phyloP scores from a whole-genome alignment of 2,329 filamentous ascomycete species.

The Lecanoromycetidae sp. region DNA sequence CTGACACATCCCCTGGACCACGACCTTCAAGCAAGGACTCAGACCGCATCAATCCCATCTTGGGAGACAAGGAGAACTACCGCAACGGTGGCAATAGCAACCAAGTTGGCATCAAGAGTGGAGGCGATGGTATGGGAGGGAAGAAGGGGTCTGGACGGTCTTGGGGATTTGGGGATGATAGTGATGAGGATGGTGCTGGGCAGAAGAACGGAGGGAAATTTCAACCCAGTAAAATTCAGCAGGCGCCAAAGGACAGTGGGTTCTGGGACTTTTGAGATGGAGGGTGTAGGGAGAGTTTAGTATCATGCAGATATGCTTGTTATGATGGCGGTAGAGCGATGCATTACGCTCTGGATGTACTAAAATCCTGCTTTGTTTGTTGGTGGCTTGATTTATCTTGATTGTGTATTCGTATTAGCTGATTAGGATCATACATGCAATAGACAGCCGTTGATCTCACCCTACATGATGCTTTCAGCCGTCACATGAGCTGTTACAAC shows the following conservation, averaged over 20 bases:
- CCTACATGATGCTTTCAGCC: too few relatives aligned
- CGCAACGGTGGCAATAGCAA: slow-evolving; percentile 4
- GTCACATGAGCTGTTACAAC: too few relatives aligned
- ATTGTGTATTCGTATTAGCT: too few relatives aligned
- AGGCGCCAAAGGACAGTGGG: slow-evolving; percentile 17
- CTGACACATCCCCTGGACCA: slow-evolving; percentile 27
- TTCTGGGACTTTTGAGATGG: slow-evolving; percentile 25
- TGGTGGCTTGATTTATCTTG: too few relatives aligned
- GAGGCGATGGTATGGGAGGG: slow-evolving; percentile 31
- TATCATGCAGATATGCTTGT: neutral
- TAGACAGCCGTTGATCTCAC: too few relatives aligned
- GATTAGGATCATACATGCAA: too few relatives aligned
- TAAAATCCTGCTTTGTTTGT: too few relatives aligned
- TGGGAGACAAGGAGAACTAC: slow-evolving; percentile 19
- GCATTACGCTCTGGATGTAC: too few relatives aligned
- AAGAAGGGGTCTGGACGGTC: slow-evolving; percentile 25
- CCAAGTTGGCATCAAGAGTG: slow-evolving; percentile 23
- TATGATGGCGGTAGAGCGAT: too few relatives aligned
- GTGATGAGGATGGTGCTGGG: slow-evolving; percentile 18
- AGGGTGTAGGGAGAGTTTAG: neutral
- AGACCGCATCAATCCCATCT: slow-evolving; percentile 16
- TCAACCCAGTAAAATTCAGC: slow-evolving; percentile 16
- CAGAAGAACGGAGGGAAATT: slow-evolving; percentile 14
- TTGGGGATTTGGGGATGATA: slow-evolving; percentile 34
- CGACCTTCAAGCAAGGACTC: neutral